These are phyloP conservation scores for Ustilago cynodontis DNA, from an alignment of 1,284 basidiomycete species.

Conservation along the genomic window DNA sequence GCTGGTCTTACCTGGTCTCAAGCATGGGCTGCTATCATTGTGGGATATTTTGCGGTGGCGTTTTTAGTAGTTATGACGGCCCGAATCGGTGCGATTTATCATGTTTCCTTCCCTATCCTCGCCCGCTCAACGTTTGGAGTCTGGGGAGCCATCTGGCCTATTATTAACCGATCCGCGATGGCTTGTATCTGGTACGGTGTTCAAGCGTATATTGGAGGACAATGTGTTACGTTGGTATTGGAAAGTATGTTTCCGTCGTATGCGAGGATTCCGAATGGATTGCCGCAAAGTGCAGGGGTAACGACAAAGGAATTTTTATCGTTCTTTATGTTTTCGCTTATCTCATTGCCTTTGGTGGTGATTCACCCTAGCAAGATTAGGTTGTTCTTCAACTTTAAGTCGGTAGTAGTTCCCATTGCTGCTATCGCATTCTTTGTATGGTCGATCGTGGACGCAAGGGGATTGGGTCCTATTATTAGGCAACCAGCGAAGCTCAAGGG, in stretches of 20 bases:
- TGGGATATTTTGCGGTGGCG: slow-evolving; percentile 80
- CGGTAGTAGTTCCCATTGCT: slow-evolving; percentile 74
- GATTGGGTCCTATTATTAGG: slow-evolving; percentile 82
- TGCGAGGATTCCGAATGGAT: slow-evolving; percentile 78
- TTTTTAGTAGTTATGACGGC: slow-evolving; percentile 83
- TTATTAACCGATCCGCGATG: slow-evolving; percentile 80
- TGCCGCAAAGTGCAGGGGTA: slow-evolving; percentile 79
- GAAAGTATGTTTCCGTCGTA: slow-evolving; percentile 76
- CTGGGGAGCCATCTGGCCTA: slow-evolving; percentile 85
- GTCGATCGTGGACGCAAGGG: slow-evolving; percentile 80
- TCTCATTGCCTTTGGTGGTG: slow-evolving; percentile 83
- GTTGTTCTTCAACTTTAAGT: slow-evolving; percentile 84
- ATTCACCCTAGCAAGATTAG: slow-evolving; percentile 84
- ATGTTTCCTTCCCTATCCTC: slow-evolving; percentile 82
- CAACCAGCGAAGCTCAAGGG: slow-evolving; percentile 79
- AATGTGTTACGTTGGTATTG: slow-evolving; percentile 79
- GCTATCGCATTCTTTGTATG: slow-evolving; percentile 81
- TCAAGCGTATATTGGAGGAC: slow-evolving; percentile 75
- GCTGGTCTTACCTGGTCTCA: slow-evolving; percentile 62
- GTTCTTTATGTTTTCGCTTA: slow-evolving; percentile 88
- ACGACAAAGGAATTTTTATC: slow-evolving; percentile 80
- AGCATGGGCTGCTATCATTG: slow-evolving; percentile 58
- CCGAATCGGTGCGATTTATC: slow-evolving; percentile 75
- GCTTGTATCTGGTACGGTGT: slow-evolving; percentile 75
- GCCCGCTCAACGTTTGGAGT: slow-evolving; percentile 79